These are phyloP conservation scores for Astraeus odoratus DNA, from an alignment of 768 basidiomycete genomes.

Conservation along the genomic window DNA sequence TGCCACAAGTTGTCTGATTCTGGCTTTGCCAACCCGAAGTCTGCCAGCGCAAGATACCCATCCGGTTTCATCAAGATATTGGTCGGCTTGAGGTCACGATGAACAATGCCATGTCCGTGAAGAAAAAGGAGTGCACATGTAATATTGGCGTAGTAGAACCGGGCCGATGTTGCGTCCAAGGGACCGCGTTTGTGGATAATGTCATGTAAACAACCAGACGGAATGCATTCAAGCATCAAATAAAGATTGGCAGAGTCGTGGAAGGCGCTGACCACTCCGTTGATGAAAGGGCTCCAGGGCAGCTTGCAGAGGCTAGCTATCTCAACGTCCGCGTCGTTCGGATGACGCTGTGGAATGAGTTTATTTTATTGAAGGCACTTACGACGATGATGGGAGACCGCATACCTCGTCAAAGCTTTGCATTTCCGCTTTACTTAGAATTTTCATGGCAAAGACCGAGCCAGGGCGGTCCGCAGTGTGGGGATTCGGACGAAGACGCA, in stretches of 20 bases:
- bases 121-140: slow-evolving; percentile 43
- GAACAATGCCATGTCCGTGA: slow-evolving; percentile 36
- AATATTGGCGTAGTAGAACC: slow-evolving; percentile 54
- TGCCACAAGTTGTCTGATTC: slow-evolving; percentile 14
- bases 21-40: slow-evolving; percentile 39
- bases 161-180: slow-evolving; percentile 26
- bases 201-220: slow-evolving; percentile 36
- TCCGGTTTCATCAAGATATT: slow-evolving; percentile 51
- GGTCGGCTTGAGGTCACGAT: slow-evolving; percentile 52
- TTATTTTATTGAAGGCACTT: neutral
- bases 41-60: slow-evolving; percentile 48
- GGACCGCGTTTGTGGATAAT: slow-evolving; percentile 28
- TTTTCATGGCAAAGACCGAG: slow-evolving; percentile 43
- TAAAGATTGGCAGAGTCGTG: slow-evolving; percentile 44
- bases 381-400: neutral
- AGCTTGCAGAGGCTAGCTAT: slow-evolving; percentile 33
- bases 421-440: slow-evolving; percentile 29
- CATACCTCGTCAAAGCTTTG: slow-evolving; percentile 27
- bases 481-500: slow-evolving; percentile 20
- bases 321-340: slow-evolving; percentile 34
- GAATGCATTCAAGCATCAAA: slow-evolving; percentile 43
- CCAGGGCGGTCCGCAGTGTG: slow-evolving; percentile 30
- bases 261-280: slow-evolving; percentile 39
- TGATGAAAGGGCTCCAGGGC: slow-evolving; percentile 50
- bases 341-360: slow-evolving; percentile 15